phyloP scores from a whole-genome alignment of 495 filamentous ascomycete genomes.

The Pseudoneurospora amorphoporcata region DNA sequence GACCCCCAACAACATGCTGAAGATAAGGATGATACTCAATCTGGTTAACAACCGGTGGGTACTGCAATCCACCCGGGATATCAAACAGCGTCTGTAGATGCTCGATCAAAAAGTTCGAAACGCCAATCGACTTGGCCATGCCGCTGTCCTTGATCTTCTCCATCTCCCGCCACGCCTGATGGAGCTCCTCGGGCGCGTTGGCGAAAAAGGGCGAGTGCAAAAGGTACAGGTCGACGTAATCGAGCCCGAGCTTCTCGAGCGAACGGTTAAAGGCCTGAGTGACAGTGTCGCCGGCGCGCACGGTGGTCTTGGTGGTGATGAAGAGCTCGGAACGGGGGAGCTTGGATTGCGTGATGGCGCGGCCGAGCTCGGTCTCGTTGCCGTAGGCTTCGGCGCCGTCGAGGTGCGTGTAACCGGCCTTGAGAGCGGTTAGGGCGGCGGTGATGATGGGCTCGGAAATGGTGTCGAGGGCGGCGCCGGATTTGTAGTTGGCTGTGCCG shows the following conservation, averaged over 20 bases:
- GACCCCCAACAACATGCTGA: constrained; percentile 44
- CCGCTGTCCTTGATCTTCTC: constrained; percentile 63
- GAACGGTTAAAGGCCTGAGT: constrained; percentile 56
- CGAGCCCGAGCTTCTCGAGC: constrained; percentile 61
- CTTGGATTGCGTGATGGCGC: constrained; percentile 58
- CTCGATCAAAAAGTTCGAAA: constrained; percentile 64
- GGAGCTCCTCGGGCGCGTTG: constrained; percentile 46
- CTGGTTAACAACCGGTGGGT: constrained; percentile 68
- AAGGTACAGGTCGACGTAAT: constrained; percentile 80
- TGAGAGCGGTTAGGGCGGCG: constrained; percentile 55
- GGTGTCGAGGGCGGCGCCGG: constrained; percentile 30
- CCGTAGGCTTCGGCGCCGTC: constrained; percentile 78
- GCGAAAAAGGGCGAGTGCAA: constrained; percentile 71
- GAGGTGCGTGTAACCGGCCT: constrained; percentile 61
- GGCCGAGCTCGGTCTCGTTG: constrained; percentile 68
- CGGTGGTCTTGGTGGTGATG: constrained; percentile 64
- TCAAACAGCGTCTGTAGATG: constrained; percentile 56
- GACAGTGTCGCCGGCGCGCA: constrained; percentile 45
- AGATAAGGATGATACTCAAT: constrained; percentile 86
- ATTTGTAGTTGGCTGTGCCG: constrained; percentile 36
- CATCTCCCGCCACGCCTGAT: constrained; percentile 65
- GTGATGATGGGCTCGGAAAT: constrained; percentile 39
- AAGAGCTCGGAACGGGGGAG: constrained; percentile 59
- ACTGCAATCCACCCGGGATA: constrained; percentile 14
- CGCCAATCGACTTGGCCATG: constrained; percentile 67